Conservation (phyloP, 331 rosid genomes). For the Erythrophleum ivorense region DNA sequence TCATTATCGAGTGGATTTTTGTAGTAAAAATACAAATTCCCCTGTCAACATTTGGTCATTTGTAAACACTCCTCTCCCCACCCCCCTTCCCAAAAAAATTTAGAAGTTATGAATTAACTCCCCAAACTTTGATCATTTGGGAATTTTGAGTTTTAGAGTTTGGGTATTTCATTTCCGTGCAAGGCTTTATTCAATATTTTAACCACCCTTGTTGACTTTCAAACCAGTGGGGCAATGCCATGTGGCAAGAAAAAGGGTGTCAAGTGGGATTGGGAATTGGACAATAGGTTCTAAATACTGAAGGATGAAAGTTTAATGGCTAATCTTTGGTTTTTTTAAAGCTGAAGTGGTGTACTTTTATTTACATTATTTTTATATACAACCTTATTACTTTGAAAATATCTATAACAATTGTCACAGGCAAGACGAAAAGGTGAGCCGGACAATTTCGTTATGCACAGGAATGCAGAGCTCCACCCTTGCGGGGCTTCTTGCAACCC, state of each 20-base stretch:
- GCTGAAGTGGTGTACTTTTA: background rate
- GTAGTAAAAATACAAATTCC: too few relatives aligned
- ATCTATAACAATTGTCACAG: conserved; percentile 49
- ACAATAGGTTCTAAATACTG: background rate
- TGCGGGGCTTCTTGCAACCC: conserved; percentile 95
- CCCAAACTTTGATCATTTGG: background rate
- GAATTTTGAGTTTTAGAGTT: background rate
- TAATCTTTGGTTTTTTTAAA: too few relatives aligned
- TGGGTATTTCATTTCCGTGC: background rate
- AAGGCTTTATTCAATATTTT: background rate
- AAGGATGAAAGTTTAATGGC: background rate
- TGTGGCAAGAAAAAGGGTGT: background rate
- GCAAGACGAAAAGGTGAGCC: conserved; percentile 78
- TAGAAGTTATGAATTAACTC: background rate
- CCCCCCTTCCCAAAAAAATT: background rate
- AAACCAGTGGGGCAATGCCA: background rate
- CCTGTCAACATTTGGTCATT: background rate
- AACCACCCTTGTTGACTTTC: background rate
- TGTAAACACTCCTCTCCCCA: background rate
- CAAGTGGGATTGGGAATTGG: background rate
- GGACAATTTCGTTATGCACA: conserved; percentile 88
- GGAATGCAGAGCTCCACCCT: conserved; percentile 99
- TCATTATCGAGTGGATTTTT: background rate
- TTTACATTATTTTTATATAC: background rate
- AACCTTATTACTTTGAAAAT: conserved; percentile 19